phyloP scores from a whole-genome alignment of 2,329 filamentous ascomycete species.

The Botrytis hyacinthi region DNA sequence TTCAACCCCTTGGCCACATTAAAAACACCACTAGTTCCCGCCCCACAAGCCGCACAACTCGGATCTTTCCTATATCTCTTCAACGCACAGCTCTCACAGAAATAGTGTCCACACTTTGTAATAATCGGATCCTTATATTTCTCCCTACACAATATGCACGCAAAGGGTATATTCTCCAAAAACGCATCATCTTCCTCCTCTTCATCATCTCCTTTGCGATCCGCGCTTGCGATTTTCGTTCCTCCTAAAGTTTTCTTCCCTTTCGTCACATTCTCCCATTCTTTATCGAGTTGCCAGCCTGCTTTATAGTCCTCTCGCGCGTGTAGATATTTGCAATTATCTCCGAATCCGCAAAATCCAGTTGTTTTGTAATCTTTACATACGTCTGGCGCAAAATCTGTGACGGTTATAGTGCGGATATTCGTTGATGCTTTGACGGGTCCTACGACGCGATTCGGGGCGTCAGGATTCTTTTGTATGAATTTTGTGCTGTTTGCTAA shows the following conservation, averaged over 20 bases:
- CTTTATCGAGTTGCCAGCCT: constrained; percentile 91
- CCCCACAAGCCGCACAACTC: constrained; percentile 79
- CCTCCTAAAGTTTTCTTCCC: constrained; percentile 62
- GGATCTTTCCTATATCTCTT: constrained; percentile 84
- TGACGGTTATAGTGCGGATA: constrained; percentile 84
- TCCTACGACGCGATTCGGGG: constrained; percentile 67
- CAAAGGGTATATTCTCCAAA: constrained; percentile 40
- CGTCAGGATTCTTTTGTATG: constrained; percentile 78
- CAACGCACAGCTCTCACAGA: constrained; percentile 87
- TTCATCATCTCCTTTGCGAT: constrained; percentile 37
- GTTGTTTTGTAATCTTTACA: constrained; percentile 94
- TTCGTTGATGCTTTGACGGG: constrained; percentile 88
- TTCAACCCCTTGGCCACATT: constrained; percentile 82
- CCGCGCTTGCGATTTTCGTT: constrained; percentile 44
- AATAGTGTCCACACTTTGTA: constrained; percentile 93
- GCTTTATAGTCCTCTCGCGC: constrained; percentile 77
- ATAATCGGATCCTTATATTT: constrained; percentile 64
- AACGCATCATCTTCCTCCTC: constrained; percentile 44
- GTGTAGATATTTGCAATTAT: constrained; percentile 76
- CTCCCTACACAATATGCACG: constrained; percentile 39
- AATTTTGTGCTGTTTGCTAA: constrained; percentile 67
- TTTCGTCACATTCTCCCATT: constrained; percentile 86
- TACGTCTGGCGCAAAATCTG: constrained; percentile 86
- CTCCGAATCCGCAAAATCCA: constrained; percentile 47
- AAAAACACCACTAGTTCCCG: constrained; percentile 85